phyloP scores from a whole-genome alignment of 345 rosid genomes.

The Diplotaxis tenuifolia region DNA sequence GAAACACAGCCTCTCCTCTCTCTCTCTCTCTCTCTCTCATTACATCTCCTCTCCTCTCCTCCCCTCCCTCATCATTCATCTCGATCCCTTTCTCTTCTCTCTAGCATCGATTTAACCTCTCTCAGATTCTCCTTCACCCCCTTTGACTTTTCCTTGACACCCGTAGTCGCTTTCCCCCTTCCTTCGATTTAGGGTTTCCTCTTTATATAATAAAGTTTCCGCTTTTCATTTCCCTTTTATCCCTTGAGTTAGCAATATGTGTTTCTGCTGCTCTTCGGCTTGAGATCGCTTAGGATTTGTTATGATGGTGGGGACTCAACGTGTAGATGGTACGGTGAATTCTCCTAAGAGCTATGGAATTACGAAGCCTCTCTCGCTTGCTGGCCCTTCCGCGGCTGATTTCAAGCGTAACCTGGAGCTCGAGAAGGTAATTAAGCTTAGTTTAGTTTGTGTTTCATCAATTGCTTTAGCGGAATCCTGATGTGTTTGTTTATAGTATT shows the following conservation, averaged over 20 bases:
- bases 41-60: constrained; percentile 19
- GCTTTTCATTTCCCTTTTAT: constrained; percentile 14
- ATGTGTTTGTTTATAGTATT: constrained; percentile 38
- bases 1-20: constrained; percentile 4
- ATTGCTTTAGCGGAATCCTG: not conserved
- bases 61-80: constrained; percentile 12
- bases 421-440: constrained; percentile 48
- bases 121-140: constrained; percentile 19
- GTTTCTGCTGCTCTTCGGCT: not conserved
- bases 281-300: constrained; percentile 21
- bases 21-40: too few relatives aligned
- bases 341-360: constrained; percentile 51
- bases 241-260: not conserved
- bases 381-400: constrained; percentile 79
- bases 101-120: constrained; percentile 26
- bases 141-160: constrained; percentile 33
- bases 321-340: constrained; percentile 36
- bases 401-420: constrained; percentile 57
- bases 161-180: constrained; percentile 26
- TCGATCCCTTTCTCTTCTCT: constrained; percentile 33
- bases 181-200: constrained; percentile 39
- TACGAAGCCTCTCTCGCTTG: constrained; percentile 74
- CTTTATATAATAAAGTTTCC: not conserved
- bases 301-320: constrained; percentile 58
- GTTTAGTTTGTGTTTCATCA: constrained; percentile 4